Evolutionary conservation across 768 basidiomycete species (phyloP).

Genomic region (Lentinula guzmanii): DNA sequence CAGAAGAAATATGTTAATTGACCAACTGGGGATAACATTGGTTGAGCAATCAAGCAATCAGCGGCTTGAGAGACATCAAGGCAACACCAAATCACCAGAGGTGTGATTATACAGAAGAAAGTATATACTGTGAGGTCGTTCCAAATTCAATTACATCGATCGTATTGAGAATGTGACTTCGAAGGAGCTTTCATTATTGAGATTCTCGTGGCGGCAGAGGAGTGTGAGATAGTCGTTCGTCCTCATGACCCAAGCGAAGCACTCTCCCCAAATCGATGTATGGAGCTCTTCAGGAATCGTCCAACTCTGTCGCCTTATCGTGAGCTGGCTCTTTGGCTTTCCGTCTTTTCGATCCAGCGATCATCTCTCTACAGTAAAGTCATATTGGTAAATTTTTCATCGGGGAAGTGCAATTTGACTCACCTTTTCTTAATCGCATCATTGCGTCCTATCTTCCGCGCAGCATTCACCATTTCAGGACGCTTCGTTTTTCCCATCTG

Average conservation of each 20-base stretch:
- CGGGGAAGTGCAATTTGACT: slow-evolving; percentile 9
- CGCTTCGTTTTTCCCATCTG: slow-evolving; percentile 83
- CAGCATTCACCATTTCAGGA: slow-evolving; percentile 66
- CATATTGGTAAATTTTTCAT: background rate
- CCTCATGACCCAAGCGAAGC: background rate
- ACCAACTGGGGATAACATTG: background rate
- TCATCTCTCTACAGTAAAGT: slow-evolving; percentile 58
- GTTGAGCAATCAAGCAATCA: background rate
- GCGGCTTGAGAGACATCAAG: background rate
- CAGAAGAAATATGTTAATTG: background rate
- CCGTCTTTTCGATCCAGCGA: slow-evolving; percentile 65
- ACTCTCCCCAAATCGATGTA: background rate
- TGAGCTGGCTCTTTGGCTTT: slow-evolving; percentile 30
- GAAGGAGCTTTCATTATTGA: background rate
- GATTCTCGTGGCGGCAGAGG: background rate
- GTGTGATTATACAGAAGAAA: background rate
- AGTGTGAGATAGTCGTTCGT: background rate
- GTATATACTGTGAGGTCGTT: background rate
- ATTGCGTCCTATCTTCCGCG: slow-evolving; percentile 58
- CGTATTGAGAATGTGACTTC: background rate
- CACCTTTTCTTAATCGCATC: slow-evolving; percentile 74
- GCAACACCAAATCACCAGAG: background rate
- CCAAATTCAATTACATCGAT: background rate
- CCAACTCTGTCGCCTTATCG: background rate
- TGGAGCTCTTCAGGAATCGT: background rate